These are phyloP conservation scores for Verticillium albo-atrum DNA, from an alignment of 2,329 filamentous ascomycete species.

Conservation along the genomic window DNA sequence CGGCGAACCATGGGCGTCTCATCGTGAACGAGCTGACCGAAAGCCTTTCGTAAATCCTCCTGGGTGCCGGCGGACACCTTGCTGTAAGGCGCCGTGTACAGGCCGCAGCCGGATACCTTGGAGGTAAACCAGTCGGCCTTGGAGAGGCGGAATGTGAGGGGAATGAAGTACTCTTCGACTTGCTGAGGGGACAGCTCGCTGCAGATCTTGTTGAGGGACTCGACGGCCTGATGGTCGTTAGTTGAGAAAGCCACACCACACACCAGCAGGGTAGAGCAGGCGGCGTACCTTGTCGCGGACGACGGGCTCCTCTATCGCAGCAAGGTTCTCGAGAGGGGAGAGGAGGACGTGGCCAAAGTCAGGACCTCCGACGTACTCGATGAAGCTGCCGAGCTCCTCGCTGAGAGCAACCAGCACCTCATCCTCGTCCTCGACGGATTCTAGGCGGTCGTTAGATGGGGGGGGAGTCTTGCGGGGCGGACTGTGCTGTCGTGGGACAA, in stretches of 20 bases:
- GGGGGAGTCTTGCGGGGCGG: not conserved
- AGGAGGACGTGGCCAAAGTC: conserved; percentile 94
- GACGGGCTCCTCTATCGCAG: conserved; percentile 95
- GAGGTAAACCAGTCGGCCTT: conserved; percentile 99
- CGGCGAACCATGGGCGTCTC: conserved; percentile 98
- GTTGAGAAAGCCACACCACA: conserved; percentile 5
- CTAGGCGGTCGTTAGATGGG: conserved; percentile 42
- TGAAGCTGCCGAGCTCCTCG: conserved; percentile 93
- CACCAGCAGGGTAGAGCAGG: conserved; percentile 7
- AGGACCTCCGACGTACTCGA: conserved; percentile 94
- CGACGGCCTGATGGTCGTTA: conserved; percentile 67
- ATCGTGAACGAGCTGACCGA: conserved; percentile 89
- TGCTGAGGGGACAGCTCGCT: conserved; percentile 84
- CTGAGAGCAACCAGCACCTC: conserved; percentile 96
- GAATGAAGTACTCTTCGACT: conserved; percentile 96
- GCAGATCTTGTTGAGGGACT: conserved; percentile 99
- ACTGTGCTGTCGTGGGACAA: too few species aligned
- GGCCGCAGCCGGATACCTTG: conserved; percentile 94
- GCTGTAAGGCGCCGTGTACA: conserved; percentile 90
- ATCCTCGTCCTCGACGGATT: conserved; percentile 98
- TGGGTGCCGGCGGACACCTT: conserved; percentile 86
- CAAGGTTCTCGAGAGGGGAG: conserved; percentile 94
- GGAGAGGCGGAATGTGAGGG: conserved; percentile 88
- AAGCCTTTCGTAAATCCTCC: conserved; percentile 87
- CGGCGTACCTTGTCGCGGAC: conserved; percentile 94